Percentiles rank a stretch among this genome's conserved stretches.
Evolutionary conservation across 495 filamentous ascomycete species (phyloP).

Genomic region (Penicillium silybi): DNA sequence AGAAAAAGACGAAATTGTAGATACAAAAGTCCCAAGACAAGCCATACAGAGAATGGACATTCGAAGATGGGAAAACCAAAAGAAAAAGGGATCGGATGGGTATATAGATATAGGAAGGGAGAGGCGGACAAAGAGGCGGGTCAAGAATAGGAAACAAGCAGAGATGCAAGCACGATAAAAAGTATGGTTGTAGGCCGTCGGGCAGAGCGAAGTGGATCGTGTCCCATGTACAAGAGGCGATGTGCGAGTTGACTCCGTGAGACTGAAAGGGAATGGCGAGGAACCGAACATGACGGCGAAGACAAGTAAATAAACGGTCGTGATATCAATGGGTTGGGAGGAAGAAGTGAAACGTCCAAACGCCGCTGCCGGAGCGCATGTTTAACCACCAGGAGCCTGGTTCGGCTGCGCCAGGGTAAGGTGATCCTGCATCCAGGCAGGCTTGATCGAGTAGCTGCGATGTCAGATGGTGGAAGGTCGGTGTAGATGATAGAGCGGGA

Average conservation of each 20-base stretch:
- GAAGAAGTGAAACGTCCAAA: constrained; percentile 18
- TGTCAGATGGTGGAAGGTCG: constrained; percentile 1
- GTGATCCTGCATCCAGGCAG: constrained; percentile 21
- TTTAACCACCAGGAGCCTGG: constrained; percentile 7
- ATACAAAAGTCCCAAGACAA: constrained; percentile 24
- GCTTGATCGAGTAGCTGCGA: constrained; percentile 7
- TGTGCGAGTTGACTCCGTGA: background rate
- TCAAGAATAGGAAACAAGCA: background rate
- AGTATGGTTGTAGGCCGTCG: background rate
- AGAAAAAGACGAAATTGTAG: constrained; percentile 9
- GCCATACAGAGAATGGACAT: constrained; percentile 15
- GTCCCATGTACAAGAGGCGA: constrained; percentile 5
- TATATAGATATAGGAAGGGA: constrained; percentile 17
- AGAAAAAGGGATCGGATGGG: constrained; percentile 25
- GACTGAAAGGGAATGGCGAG: background rate
- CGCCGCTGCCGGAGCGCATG: constrained; percentile 21
- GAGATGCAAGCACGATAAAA: background rate
- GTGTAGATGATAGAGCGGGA: background rate
- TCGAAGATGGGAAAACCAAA: constrained; percentile 2
- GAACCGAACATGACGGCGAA: background rate
- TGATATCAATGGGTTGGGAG: constrained; percentile 4
- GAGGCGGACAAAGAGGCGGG: background rate
- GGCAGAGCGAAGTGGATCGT: background rate
- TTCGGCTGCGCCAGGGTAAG: background rate
- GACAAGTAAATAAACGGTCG: background rate